Base-by-base conservation (phyloP, 1,284 basidiomycete species). In the Caloboletus inedulis region DNA sequence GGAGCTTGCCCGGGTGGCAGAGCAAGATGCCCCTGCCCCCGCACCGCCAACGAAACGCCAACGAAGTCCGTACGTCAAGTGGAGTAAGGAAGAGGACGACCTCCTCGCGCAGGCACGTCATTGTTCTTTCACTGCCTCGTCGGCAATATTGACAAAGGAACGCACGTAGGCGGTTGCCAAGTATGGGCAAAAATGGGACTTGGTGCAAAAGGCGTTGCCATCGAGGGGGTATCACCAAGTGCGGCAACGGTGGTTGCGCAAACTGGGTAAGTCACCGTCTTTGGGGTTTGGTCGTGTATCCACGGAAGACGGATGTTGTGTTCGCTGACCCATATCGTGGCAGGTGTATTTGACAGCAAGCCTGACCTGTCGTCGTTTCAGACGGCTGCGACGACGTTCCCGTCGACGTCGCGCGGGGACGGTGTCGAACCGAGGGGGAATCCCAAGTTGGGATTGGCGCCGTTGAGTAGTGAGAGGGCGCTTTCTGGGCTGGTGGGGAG, bases 161-260 rank as follows among this genome's bases (percentile, higher is more conserved):
- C 8, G 10, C 14, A 31, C 7, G 2, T 37, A 72, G 68, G 72
- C 72, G 2, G 72, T 74, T 2, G 63, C 70, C 12, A 73, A 72
- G 57, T 63, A 73, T 31, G 72, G 72, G 21, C 72, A 73, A 49
- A 74, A 72, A 37, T 74, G 72, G 71, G 71, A 74, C 31, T 52
- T 74, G 31, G 70, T 72, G 23, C 72, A 72, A 55, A 72, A 73
- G 43, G 71, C 69, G 8, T 55, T 73, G 37, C 71, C 72, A 16
- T 70, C 69, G 21, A 59, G 69, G 45, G 69, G 69, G 1, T 72
- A 72, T 46, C 72, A 74, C 43, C 71, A 72, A 57, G 72, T 73
- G 33, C 68, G 71, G 1, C 71, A 72, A 43, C 62, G 72, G n/a
- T 72, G 72, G 72, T 57, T 72, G 35, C 62, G 71, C 36, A 73